Base-by-base conservation (phyloP, 2,329 filamentous ascomycete genomes). In the Aureobasidium sp. region DNA sequence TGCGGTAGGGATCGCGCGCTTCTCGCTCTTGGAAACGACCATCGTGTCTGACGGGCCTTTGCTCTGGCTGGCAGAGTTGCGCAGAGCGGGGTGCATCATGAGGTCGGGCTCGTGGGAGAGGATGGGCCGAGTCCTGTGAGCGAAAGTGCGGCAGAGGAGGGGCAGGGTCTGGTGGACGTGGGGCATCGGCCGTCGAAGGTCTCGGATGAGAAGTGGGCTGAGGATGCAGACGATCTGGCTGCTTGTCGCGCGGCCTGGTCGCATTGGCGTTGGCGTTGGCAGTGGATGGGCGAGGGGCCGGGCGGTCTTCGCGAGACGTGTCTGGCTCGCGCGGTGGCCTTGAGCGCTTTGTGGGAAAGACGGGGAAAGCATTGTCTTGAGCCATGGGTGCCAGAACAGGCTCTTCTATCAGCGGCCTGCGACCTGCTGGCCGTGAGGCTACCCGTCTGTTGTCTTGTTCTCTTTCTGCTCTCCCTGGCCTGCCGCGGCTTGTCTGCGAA, bases 331-430 rank as follows among this genome's bases (percentile, higher is more conserved):
- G 44, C 22, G 44, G 44, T 10, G 44, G 44, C n/a, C 44, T 37
- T 22, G 53, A 44, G 34, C 65, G 61, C 45, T 63, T 59, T 19
- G 62, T 61, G 12, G 70, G 71, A 57, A 77, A 76, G 0, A 66
- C 64, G 6, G 74, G 74, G 51, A 77, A 77, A 0, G 74, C 72
- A 56, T 73, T 77, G 60, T 77, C 74, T 47, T 64, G 65, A 2
- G 58, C 56, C 21, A 66, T 29, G 3, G 58, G 56, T 21, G 63
- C 60, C 2, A 66, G 66, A 7, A 62, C 62, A 16, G 50, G 48
- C 6, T 58, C 54, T 17, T 63, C 59, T 11, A 61, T 57, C 41
- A 68, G 60, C 51, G 66, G 59, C 45, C 57, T 63, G 5, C 54
- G 53, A 3, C 19, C 38, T 35, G 12, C 24, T 34, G 49, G 25